These are phyloP conservation scores for Talaromyces atroroseus DNA, from an alignment of 2,329 filamentous ascomycete species.

Conservation along the genomic window DNA sequence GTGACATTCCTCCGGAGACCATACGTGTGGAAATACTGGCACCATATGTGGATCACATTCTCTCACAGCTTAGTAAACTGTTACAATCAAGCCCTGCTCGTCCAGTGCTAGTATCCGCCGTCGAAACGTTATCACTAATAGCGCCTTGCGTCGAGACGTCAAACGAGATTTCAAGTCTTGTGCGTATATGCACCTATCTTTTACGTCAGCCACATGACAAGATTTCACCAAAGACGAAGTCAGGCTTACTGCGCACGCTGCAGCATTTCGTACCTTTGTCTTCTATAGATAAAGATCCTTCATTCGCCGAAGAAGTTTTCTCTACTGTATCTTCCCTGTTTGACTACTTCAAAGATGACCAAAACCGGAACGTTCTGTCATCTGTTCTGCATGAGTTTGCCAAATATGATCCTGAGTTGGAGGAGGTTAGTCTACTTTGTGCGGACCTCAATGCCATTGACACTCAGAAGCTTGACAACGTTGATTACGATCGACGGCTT, in stretches of 20 bases:
- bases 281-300: conserved; percentile 50
- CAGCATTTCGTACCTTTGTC: conserved; percentile 71
- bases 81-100: conserved; percentile 60
- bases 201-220: conserved; percentile 77
- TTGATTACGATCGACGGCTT: conserved; percentile 79
- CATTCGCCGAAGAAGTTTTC: conserved; percentile 62
- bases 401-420: conserved; percentile 54
- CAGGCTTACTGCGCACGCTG: conserved; percentile 70
- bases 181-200: conserved; percentile 74
- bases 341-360: conserved; percentile 79
- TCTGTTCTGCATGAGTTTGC: conserved; percentile 68
- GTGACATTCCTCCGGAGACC: conserved; percentile 35
- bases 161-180: conserved; percentile 63
- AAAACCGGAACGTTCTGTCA: conserved; percentile 68
- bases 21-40: conserved; percentile 33
- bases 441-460: conserved; percentile 75
- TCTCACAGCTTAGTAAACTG: conserved; percentile 49
- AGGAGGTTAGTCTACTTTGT: conserved; percentile 64
- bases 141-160: conserved; percentile 63
- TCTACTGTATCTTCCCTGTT: conserved; percentile 74
- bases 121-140: conserved; percentile 72
- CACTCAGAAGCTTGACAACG: conserved; percentile 67
- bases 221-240: conserved; percentile 78
- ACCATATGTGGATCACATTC: conserved; percentile 61
- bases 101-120: conserved; percentile 70